Evolutionary conservation across 2,329 filamentous ascomycete species (phyloP).

Genomic region (Mycosphaerelloides madeirae): DNA sequence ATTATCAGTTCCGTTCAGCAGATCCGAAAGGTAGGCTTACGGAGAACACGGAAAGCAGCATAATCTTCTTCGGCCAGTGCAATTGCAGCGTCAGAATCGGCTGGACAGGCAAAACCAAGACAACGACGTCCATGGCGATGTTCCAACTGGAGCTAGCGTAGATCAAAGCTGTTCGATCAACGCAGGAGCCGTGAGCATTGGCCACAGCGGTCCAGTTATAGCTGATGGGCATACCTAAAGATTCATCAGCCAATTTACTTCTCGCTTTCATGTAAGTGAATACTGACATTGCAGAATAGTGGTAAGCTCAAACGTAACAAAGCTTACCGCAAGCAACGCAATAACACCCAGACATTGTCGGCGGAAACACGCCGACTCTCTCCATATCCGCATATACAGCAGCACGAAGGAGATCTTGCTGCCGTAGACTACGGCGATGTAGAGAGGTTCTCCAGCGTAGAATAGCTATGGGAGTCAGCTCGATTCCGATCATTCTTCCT

Average conservation of each 20-base stretch:
- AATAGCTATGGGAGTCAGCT: slow-evolving; percentile 4
- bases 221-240: slow-evolving; percentile 1
- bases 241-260: too few relatives aligned
- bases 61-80: slow-evolving; percentile 4
- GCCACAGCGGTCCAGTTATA: slow-evolving; percentile 3
- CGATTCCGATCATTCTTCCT: too few relatives aligned
- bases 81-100: slow-evolving; percentile 4
- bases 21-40: not conserved
- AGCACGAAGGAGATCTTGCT: slow-evolving; percentile 8
- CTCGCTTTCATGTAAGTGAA: too few relatives aligned
- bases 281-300: slow-evolving; percentile 1
- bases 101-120: slow-evolving; percentile 7
- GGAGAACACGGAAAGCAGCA: slow-evolving; percentile 4
- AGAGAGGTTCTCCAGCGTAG: slow-evolving; percentile 7
- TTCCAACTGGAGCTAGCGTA: slow-evolving; percentile 8
- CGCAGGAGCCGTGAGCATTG: slow-evolving; percentile 1
- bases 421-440: slow-evolving; percentile 4
- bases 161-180: slow-evolving; percentile 5
- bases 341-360: slow-evolving; percentile 1
- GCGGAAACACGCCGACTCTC: not conserved
- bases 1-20: too few relatives aligned
- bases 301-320: not conserved
- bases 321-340: not conserved
- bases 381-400: slow-evolving; percentile 10
- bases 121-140: slow-evolving; percentile 7